Percentiles rank a stretch among this genome's conserved stretches.
phyloP scores from a whole-genome alignment of 2,329 filamentous ascomycete species.

The Claviceps monticola region DNA sequence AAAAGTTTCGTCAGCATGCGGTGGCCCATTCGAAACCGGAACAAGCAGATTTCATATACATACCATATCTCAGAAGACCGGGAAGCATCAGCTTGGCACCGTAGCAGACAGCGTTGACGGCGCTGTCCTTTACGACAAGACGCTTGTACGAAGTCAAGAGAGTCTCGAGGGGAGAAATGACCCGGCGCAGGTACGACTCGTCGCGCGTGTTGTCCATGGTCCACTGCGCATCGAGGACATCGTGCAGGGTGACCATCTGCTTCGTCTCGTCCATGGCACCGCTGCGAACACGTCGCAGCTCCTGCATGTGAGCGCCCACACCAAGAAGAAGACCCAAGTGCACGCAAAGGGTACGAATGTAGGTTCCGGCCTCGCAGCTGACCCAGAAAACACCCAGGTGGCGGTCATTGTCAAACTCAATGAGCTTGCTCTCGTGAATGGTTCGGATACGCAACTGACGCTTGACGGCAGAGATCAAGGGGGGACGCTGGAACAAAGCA shows the following conservation, averaged over 20 bases:
- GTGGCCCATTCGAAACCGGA: too few relatives aligned
- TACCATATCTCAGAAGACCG: slow-evolving; percentile 81
- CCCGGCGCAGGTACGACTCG: slow-evolving; percentile 79
- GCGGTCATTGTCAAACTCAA: slow-evolving; percentile 97
- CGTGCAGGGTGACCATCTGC: slow-evolving; percentile 80
- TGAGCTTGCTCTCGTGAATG: slow-evolving; percentile 91
- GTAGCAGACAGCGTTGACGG: slow-evolving; percentile 93
- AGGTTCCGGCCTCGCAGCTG: slow-evolving; percentile 92
- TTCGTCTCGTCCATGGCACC: slow-evolving; percentile 90
- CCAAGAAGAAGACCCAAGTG: slow-evolving; percentile 66
- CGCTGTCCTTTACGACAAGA: slow-evolving; percentile 76
- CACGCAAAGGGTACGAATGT: slow-evolving; percentile 95
- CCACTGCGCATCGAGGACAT: slow-evolving; percentile 86
- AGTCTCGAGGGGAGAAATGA: slow-evolving; percentile 86
- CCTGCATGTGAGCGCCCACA: slow-evolving; percentile 96
- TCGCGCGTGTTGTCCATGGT: slow-evolving; percentile 90
- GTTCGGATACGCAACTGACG: slow-evolving; percentile 95
- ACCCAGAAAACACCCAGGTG: slow-evolving; percentile 99
- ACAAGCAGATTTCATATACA: slow-evolving; percentile 15
- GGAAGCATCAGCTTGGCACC: slow-evolving; percentile 99
- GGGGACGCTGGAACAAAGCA: slow-evolving; percentile 82
- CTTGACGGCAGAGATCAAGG: slow-evolving; percentile 97
- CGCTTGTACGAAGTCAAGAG: slow-evolving; percentile 90
- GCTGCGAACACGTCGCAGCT: slow-evolving; percentile 82
- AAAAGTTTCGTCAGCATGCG: slow-evolving; percentile 9